A percentile compares a stretch with the other conserved stretches of the same genome.
Conservation (phyloP, 2,329 filamentous ascomycete species). For the Ophiocordyceps camponoti-floridani region DNA sequence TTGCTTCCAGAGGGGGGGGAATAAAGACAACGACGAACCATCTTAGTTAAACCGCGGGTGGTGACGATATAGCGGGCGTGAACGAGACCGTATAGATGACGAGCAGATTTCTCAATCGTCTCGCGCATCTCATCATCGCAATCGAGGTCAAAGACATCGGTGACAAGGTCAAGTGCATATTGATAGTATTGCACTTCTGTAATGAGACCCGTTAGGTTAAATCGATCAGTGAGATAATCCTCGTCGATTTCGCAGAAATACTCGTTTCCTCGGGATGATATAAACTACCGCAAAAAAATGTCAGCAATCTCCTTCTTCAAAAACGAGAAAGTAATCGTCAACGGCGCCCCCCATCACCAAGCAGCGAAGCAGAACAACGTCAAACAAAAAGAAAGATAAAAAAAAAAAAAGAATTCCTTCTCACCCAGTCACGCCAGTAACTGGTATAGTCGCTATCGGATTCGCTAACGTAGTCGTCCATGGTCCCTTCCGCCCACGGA, state of each 20-base stretch:
- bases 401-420: constrained; percentile 16
- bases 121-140: constrained; percentile 98
- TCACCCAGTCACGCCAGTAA: constrained; percentile 98
- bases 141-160: constrained; percentile 95
- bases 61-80: constrained; percentile 96
- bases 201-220: constrained; percentile 94
- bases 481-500: constrained; percentile 17
- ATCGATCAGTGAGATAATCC: constrained; percentile 93
- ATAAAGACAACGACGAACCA: constrained; percentile 43
- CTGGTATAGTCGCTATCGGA: constrained; percentile 98
- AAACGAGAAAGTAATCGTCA: not conserved
- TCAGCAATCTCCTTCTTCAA: not conserved
- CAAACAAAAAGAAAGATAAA: constrained; percentile 5
- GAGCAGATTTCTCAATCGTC: constrained; percentile 90
- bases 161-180: constrained; percentile 92
- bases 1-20: not conserved
- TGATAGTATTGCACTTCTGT: constrained; percentile 98
- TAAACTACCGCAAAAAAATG: constrained; percentile 49
- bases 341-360: not conserved
- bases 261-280: constrained; percentile 91
- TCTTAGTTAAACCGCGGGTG: constrained; percentile 81
- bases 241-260: constrained; percentile 99
- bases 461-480: constrained; percentile 97
- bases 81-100: constrained; percentile 88
- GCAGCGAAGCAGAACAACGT: no score